A percentile compares a stretch with the other conserved stretches of the same genome.
Conservation (phyloP, 768 basidiomycete genomes). For the Hirschioporus abietinus region DNA sequence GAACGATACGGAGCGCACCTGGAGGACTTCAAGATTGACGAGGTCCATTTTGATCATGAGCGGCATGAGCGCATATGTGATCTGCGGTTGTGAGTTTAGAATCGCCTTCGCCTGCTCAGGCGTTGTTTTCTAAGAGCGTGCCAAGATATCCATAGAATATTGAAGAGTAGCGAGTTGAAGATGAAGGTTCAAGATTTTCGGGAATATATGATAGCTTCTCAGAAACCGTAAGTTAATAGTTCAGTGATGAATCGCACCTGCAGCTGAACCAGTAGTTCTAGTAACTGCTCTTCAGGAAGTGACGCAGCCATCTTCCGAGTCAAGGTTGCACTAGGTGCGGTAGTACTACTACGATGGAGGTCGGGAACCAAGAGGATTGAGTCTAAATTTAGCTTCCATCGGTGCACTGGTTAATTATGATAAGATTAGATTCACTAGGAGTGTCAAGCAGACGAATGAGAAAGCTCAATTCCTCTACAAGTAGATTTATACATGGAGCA, state of each 20-base stretch:
- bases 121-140: slow-evolving; percentile 56
- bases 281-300: slow-evolving; percentile 57
- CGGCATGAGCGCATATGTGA: slow-evolving; percentile 70
- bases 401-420: not conserved
- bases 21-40: slow-evolving; percentile 68
- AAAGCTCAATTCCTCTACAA: not conserved
- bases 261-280: slow-evolving; percentile 71
- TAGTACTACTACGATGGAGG: not conserved
- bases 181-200: not conserved
- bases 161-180: no score
- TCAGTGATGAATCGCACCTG: slow-evolving; percentile 36
- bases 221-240: not conserved
- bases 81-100: slow-evolving; percentile 66
- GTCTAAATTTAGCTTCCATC: not conserved
- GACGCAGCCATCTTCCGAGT: slow-evolving; percentile 20
- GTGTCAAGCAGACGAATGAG: not conserved
- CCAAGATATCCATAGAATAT: not conserved
- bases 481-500: not conserved
- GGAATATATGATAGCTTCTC: not conserved
- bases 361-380: not conserved
- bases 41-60: slow-evolving; percentile 78
- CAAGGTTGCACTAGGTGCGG: no score
- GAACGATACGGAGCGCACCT: slow-evolving; percentile 36
- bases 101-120: slow-evolving; percentile 64
- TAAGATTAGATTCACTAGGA: not conserved